Evolutionary conservation across 257 asterid species (phyloP).

Genomic region (Craterostigma plantagineum): DNA sequence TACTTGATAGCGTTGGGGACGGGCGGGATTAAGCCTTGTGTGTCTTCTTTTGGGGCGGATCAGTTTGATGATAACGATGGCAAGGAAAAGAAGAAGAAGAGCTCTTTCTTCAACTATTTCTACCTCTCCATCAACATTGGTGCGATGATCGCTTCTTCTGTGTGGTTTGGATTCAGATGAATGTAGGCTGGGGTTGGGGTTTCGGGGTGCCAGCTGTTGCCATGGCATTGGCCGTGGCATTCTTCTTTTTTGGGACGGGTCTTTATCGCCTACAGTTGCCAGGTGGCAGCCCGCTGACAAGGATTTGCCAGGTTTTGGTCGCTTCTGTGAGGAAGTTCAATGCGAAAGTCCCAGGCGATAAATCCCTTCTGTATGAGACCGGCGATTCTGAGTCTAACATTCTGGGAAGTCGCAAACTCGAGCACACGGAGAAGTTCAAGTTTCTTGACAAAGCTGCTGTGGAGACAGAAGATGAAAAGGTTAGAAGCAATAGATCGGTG

Average conservation of each 20-base stretch:
- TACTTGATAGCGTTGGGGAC: conserved; percentile 79
- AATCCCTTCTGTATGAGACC: conserved; percentile 47
- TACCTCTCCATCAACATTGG: conserved; percentile 72
- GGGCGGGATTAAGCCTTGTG: conserved; percentile 94
- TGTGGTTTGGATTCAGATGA: conserved; percentile 70
- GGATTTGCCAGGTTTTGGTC: conserved; percentile 57
- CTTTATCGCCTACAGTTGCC: conserved; percentile 57
- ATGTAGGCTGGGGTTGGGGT: conserved; percentile 93
- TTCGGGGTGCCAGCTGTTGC: conserved; percentile 74
- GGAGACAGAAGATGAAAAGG: conserved; percentile 20
- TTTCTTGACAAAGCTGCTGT: conserved; percentile 83
- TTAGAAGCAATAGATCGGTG: conserved; percentile 5
- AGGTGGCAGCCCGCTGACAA: conserved; percentile 77
- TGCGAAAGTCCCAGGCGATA: conserved; percentile 32
- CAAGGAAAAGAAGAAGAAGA: conserved; percentile 44
- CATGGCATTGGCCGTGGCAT: conserved; percentile 55
- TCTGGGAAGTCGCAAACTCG: conserved; percentile 60
- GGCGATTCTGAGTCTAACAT: conserved; percentile 34
- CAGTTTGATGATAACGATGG: conserved; percentile 72
- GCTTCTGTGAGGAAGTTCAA: conserved; percentile 26
- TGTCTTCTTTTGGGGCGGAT: conserved; percentile 83
- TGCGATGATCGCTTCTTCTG: conserved; percentile 73
- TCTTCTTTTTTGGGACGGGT: conserved; percentile 43
- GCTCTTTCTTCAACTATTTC: conserved; percentile 84
- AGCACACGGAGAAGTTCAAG: conserved; percentile 60